These are phyloP conservation scores for Acrodontium crateriforme DNA, from an alignment of 2,329 filamentous ascomycete species.

Conservation along the genomic window DNA sequence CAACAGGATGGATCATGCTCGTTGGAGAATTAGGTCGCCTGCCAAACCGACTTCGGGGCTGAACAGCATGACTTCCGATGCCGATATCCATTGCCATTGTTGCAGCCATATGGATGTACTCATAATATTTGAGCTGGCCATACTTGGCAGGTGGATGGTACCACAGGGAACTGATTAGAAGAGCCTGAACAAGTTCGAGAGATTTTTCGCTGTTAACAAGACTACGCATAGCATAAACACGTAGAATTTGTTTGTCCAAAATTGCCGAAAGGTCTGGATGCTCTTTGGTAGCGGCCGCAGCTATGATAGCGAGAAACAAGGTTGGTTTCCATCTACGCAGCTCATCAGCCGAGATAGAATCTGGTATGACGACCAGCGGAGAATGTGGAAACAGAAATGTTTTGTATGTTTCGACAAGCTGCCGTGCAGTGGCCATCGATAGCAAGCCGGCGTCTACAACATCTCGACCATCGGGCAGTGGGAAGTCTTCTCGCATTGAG, in stretches of 20 bases:
- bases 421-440: conserved; percentile 39
- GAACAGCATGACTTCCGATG: conserved; percentile 12
- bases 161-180: conserved; percentile 36
- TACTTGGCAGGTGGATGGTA: conserved; percentile 37
- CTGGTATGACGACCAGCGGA: conserved; percentile 48
- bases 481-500: not conserved
- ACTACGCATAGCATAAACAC: conserved; percentile 34
- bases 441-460: conserved; percentile 46
- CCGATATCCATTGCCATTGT: conserved; percentile 37
- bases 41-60: conserved; percentile 6
- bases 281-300: conserved; percentile 46
- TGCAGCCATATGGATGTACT: conserved; percentile 38
- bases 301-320: conserved; percentile 58
- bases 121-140: conserved; percentile 33
- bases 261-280: conserved; percentile 30
- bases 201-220: conserved; percentile 38
- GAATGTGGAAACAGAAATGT: conserved; percentile 47
- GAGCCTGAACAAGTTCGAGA: conserved; percentile 37
- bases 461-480: conserved; percentile 14
- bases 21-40: conserved; percentile 1
- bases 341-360: conserved; percentile 39
- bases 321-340: conserved; percentile 47
- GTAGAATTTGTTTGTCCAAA: conserved; percentile 36
- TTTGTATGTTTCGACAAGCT: conserved; percentile 46
- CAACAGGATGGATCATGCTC: conserved; percentile 10